Conservation (phyloP, 352 stramenopile species). For the Globisporangium solare region DNA sequence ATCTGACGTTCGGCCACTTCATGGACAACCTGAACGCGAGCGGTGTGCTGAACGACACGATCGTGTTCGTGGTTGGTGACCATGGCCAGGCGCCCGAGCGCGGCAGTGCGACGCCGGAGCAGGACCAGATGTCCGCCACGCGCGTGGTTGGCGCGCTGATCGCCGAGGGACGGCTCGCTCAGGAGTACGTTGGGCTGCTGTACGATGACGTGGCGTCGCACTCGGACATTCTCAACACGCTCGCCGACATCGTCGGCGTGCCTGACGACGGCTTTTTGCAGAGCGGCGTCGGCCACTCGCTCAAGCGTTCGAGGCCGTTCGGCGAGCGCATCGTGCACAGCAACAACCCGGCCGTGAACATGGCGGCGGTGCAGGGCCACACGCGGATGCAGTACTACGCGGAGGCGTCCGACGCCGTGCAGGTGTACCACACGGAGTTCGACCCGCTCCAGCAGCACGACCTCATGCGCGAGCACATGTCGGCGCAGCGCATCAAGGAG, state of each 20-base stretch:
- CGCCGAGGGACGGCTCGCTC: constrained; percentile 40
- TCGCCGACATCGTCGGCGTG: constrained; percentile 62
- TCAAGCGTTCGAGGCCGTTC: constrained; percentile 38
- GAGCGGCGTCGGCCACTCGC: constrained; percentile 45
- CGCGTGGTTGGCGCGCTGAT: constrained; percentile 49
- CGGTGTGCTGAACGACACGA: constrained; percentile 59
- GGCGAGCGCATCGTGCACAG: constrained; percentile 35
- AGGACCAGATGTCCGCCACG: constrained; percentile 41
- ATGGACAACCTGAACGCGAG: constrained; percentile 47
- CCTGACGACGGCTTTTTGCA: constrained; percentile 46
- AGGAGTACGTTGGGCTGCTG: constrained; percentile 24
- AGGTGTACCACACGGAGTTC: constrained; percentile 38
- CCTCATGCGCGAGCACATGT: constrained; percentile 21
- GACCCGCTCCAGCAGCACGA: constrained; percentile 42
- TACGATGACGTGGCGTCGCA: constrained; percentile 41
- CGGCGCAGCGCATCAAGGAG: constrained; percentile 1
- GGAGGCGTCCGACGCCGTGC: constrained; percentile 41
- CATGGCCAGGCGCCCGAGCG: constrained; percentile 54
- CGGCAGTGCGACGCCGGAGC: constrained; percentile 38
- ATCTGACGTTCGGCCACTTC: constrained; percentile 53
- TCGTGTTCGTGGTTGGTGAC: constrained; percentile 60
- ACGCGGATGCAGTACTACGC: constrained; percentile 52
- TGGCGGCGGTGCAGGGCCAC: constrained; percentile 46
- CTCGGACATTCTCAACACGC: constrained; percentile 60
- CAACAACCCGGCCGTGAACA: constrained; percentile 54